Evolutionary conservation across 192 early-diverging fungal species (phyloP).

Genomic region (Phycomyces nitens): DNA sequence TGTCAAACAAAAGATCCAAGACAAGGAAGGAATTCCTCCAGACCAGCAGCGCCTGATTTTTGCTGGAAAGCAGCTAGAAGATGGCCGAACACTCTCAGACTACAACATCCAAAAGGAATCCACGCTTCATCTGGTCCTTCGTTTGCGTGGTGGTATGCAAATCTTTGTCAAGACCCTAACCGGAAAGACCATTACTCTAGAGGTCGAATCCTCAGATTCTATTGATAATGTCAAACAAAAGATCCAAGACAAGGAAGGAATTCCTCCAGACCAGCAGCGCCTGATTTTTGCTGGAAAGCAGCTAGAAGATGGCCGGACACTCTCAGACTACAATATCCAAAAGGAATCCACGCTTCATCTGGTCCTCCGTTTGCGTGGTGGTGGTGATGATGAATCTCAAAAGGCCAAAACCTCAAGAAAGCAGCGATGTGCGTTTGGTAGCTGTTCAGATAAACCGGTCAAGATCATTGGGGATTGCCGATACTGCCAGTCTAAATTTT

Average conservation of each 20-base stretch:
- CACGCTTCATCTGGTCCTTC: slow-evolving; percentile 62
- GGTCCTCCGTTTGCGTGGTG: slow-evolving; percentile 75
- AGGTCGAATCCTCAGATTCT: slow-evolving; percentile 91
- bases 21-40: slow-evolving; percentile 90
- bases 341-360: slow-evolving; percentile 76
- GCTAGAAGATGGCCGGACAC: slow-evolving; percentile 68
- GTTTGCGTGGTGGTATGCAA: slow-evolving; percentile 74
- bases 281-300: slow-evolving; percentile 79
- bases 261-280: slow-evolving; percentile 77
- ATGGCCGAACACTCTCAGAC: slow-evolving; percentile 62
- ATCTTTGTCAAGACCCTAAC: slow-evolving; percentile 88
- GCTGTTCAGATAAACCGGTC: slow-evolving; percentile 48
- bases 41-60: slow-evolving; percentile 78
- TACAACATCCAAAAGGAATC: slow-evolving; percentile 72
- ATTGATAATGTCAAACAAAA: slow-evolving; percentile 85
- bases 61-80: slow-evolving; percentile 74
- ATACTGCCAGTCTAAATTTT: slow-evolving; percentile 58
- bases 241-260: slow-evolving; percentile 66
- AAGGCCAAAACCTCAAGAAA: background rate
- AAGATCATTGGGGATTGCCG: slow-evolving; percentile 71
- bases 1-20: slow-evolving; percentile 90
- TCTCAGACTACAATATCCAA: slow-evolving; percentile 76
- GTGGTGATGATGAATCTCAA: slow-evolving; percentile 9
- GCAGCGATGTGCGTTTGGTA: slow-evolving; percentile 37
- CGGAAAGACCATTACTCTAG: slow-evolving; percentile 82